These are phyloP conservation scores for Climacium dendroides DNA, from an alignment of 225 moss, liverwort and hornwort species.

Conservation along the genomic window DNA sequence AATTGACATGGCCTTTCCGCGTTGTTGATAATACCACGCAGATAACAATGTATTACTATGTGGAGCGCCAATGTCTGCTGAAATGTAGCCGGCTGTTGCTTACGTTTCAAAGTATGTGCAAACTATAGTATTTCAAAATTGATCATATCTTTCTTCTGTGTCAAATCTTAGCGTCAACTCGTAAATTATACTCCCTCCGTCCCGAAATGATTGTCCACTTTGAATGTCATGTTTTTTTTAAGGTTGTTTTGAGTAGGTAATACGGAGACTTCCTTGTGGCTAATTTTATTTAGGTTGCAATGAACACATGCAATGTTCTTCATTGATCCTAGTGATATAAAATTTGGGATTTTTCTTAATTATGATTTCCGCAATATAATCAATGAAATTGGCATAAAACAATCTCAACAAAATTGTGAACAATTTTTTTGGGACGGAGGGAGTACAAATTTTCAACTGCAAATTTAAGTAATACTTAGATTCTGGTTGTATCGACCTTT, in stretches of 20 bases:
- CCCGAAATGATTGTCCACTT: no score
- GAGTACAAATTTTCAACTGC: neutral
- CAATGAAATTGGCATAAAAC: no score
- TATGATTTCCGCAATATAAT: no score
- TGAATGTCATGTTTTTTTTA: no score
- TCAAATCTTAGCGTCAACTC: neutral
- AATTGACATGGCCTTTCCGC: neutral
- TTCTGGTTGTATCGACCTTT: neutral
- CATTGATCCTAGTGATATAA: no score
- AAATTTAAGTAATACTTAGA: neutral
- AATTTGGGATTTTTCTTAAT: no score
- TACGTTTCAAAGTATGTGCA: constrained; percentile 60
- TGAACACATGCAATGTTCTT: no score
- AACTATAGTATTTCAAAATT: neutral
- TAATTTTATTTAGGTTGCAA: no score
- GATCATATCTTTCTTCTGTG: neutral
- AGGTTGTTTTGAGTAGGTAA: no score
- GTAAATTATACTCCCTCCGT: neutral
- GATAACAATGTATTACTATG: constrained; percentile 74
- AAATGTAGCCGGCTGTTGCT: constrained; percentile 74
- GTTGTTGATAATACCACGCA: constrained; percentile 17
- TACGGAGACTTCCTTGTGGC: no score
- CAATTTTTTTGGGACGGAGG: no score
- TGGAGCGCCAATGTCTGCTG: constrained; percentile 82
- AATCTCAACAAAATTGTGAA: no score